Percentiles rank a stretch among this genome's conserved stretches.
These are phyloP conservation scores for Ophioceras dolichostomum DNA, from an alignment of 2,329 filamentous ascomycete genomes.

Conservation along the genomic window DNA sequence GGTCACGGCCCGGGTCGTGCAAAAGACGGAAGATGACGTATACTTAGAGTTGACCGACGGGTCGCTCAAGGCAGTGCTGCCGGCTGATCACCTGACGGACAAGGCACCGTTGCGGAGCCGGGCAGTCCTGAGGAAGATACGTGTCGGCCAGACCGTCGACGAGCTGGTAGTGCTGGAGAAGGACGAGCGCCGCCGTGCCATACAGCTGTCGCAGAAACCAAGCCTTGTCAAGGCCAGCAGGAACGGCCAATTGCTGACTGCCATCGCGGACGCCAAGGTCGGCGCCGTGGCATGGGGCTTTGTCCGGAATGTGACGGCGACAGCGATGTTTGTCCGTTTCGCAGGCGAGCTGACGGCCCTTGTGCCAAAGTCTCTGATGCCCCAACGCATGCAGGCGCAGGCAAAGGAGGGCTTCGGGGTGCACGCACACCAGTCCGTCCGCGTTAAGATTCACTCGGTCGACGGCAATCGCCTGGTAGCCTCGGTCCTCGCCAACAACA, in stretches of 20 bases:
- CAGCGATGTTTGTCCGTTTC: slow-evolving; percentile 83
- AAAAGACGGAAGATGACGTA: slow-evolving; percentile 66
- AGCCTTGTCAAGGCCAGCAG: slow-evolving; percentile 67
- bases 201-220: slow-evolving; percentile 72
- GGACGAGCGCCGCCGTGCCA: slow-evolving; percentile 60
- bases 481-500: slow-evolving; percentile 27
- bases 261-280: slow-evolving; percentile 58
- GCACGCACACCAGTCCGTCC: slow-evolving; percentile 62
- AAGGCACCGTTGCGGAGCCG: slow-evolving; percentile 68
- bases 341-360: slow-evolving; percentile 64
- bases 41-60: slow-evolving; percentile 64
- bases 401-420: slow-evolving; percentile 59
- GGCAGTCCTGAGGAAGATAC: slow-evolving; percentile 66
- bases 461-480: slow-evolving; percentile 60
- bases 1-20: slow-evolving; percentile 68
- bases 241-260: slow-evolving; percentile 57
- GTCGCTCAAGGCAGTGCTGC: slow-evolving; percentile 66
- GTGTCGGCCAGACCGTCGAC: slow-evolving; percentile 70
- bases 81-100: slow-evolving; percentile 71
- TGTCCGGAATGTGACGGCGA: slow-evolving; percentile 70
- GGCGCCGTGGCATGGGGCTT: slow-evolving; percentile 64
- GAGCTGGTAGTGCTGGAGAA: slow-evolving; percentile 84
- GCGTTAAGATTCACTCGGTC: slow-evolving; percentile 58
- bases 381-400: slow-evolving; percentile 53
- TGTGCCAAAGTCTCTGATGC: slow-evolving; percentile 66